These are phyloP conservation scores for Sporothrix protearum DNA, from an alignment of 2,329 filamentous ascomycete genomes.

Conservation along the genomic window DNA sequence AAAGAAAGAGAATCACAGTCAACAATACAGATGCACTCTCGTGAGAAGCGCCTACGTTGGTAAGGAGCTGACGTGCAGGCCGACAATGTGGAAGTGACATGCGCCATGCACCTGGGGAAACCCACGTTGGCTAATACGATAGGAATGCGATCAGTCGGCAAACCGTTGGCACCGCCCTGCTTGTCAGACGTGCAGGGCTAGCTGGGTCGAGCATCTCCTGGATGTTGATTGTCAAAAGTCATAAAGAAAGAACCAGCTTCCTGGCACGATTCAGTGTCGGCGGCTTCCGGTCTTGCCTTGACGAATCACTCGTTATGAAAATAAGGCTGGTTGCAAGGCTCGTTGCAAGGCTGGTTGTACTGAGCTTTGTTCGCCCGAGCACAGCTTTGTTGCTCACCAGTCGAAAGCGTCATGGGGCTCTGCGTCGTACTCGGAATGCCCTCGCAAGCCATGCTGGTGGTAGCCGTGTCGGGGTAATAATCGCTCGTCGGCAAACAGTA, in stretches of 20 bases:
- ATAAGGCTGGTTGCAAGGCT: too few relatives aligned
- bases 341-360: neutral
- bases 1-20: neutral
- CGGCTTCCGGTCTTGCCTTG: neutral
- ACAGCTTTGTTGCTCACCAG: neutral
- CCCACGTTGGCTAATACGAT: neutral
- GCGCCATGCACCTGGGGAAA: neutral
- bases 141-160: neutral
- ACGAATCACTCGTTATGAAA: too few relatives aligned
- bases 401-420: neutral
- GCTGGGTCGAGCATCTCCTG: neutral
- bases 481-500: constrained; percentile 1
- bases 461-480: neutral
- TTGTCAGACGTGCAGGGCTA: neutral
- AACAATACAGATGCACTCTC: neutral
- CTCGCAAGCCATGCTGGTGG: neutral
- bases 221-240: neutral
- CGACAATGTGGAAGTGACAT: neutral
- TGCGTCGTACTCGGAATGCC: neutral
- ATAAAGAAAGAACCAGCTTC: neutral
- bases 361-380: neutral
- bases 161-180: neutral
- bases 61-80: neutral
- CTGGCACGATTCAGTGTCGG: neutral
- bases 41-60: neutral